phyloP scores from a whole-genome alignment of 179 eudicot genomes.

The Vitellaria paradoxa region DNA sequence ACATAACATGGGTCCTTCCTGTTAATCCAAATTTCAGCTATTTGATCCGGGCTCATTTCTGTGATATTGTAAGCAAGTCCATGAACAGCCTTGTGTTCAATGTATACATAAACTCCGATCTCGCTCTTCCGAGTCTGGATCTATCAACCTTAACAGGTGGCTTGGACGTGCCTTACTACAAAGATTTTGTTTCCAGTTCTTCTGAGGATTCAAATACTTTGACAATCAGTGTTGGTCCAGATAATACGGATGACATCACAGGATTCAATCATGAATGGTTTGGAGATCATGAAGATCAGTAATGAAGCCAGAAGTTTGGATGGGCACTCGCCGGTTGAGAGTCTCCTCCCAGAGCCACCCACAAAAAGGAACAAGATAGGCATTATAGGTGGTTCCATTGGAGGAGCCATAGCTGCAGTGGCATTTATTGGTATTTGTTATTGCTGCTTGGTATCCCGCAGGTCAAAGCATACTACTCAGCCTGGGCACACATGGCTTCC shows the following conservation, averaged over 20 bases:
- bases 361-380: conserved; percentile 26
- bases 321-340: conserved; percentile 48
- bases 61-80: conserved; percentile 60
- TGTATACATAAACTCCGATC: conserved; percentile 57
- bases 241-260: conserved; percentile 28
- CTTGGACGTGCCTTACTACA: conserved; percentile 59
- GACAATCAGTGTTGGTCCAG: conserved; percentile 67
- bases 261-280: conserved; percentile 61
- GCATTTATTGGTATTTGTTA: conserved; percentile 38
- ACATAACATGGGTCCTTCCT: conserved; percentile 63
- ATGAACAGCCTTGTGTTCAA: conserved; percentile 55
- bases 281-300: conserved; percentile 75
- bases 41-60: conserved; percentile 64
- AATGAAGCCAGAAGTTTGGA: conserved; percentile 68
- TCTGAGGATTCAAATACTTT: conserved; percentile 41
- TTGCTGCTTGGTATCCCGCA: conserved; percentile 48
- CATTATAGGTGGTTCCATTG: conserved; percentile 41
- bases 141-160: conserved; percentile 44
- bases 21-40: conserved; percentile 69
- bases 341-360: conserved; percentile 37
- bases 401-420: conserved; percentile 36
- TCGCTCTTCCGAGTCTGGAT: conserved; percentile 47
- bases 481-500: conserved; percentile 66
- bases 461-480: conserved; percentile 40
- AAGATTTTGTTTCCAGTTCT: conserved; percentile 59